Evolutionary conservation across 2,329 filamentous ascomycete genomes (phyloP), one percentile per base, ranked within the genome.

Genomic region (Bisporella sp.): DNA sequence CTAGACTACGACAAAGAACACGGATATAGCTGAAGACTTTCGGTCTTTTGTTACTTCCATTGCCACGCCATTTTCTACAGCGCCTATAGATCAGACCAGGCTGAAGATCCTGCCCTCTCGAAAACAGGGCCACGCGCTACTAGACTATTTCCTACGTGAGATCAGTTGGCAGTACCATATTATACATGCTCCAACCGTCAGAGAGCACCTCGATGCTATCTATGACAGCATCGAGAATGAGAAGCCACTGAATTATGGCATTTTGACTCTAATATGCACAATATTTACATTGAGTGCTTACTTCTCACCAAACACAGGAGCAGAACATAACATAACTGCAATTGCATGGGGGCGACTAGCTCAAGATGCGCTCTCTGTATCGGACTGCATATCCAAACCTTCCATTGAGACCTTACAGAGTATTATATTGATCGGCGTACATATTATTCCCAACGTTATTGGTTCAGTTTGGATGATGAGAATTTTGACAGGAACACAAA

Each of bases 321-420:
- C 35, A 39, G 13, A 39, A 39, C 35, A 39, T 21, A 21, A 21
- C 21, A 21, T 21, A 21, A 21, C 21, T 21, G 21, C 21, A 21
- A 21, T 3, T 21, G 21, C 21, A 11, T 60, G 52, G 57, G 52
- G 45, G 6, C 29, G 47, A 6, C 29, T 60, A 29, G 57, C 58
- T 31, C 58, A 60, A 48, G 47, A 50, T 9, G 50, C 58, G 28
- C 35, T 60, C 2, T 51, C 49, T 30, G 64, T 64, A 45, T 59
- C 67, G 6, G 59, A 62, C 49, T 50, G 56, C 54, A 53, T 60
- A 6, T 47, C 47, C 11, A 33, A 46, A 9, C 58, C 57, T 1
- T 67, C 65, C 1, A 50, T 71, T 6, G 68, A 70, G 49, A 65
- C 63, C 37, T 51, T 71, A 3, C 68, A 71, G 54, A 64, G 64